Conservation (phyloP, 75 land plant species). For the Chamaecyparis obtusa region DNA sequence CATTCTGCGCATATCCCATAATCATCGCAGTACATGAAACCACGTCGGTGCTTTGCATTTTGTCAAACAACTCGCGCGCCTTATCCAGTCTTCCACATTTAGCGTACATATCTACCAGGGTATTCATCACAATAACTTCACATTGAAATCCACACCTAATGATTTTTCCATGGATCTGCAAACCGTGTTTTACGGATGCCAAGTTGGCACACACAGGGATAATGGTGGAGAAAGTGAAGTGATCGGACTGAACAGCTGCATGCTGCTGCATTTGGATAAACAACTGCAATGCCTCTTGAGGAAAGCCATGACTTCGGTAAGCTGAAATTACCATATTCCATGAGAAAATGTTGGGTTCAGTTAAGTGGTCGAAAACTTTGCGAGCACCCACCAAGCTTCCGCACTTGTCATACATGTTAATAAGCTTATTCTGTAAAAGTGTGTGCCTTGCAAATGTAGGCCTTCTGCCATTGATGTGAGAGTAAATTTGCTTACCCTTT, state of each 20-base stretch:
- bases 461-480: background rate
- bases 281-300: background rate
- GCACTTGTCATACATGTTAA: constrained; percentile 4
- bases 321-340: constrained; percentile 10
- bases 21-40: constrained; percentile 9
- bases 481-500: constrained; percentile 5
- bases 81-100: constrained; percentile 18
- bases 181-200: background rate
- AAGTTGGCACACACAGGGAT: background rate
- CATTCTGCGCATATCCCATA: constrained; percentile 15
- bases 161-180: background rate
- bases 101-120: constrained; percentile 28
- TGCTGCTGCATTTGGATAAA: constrained; percentile 7
- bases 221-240: background rate
- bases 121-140: background rate
- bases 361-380: background rate
- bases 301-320: background rate
- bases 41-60: background rate
- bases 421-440: constrained; percentile 3
- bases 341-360: background rate
- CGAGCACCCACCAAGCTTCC: background rate
- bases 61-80: constrained; percentile 24
- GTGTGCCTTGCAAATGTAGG: background rate
- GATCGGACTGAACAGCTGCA: background rate
- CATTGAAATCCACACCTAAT: background rate